Evolutionary conservation across 2,329 filamentous ascomycete genomes (phyloP), one percentile per base, ranked within the genome.

Genomic region (Nothophoma quercina): DNA sequence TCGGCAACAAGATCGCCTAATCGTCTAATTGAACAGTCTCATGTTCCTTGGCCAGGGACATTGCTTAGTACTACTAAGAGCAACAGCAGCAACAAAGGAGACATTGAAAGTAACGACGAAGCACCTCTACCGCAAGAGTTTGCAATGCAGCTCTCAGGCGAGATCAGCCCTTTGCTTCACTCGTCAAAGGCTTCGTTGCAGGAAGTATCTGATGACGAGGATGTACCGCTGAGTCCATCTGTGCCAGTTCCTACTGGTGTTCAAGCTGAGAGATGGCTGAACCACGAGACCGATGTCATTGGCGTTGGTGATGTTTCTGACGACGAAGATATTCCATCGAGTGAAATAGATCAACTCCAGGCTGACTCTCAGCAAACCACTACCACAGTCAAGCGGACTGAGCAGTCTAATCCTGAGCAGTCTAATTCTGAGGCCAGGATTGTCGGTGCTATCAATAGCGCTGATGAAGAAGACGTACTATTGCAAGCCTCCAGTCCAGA

Each of bases 161-260:
- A 52, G 5, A 46, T 70, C 26, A 71, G 62, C 35, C 67, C 68
- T n/a, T 56, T 69, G 35, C 35, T 66, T 21, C 35, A 51, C 15
- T 58, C 66, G 26, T 47, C 56, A 4, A 51, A 46, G 13, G 49
- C 53, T 9, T 52, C 58, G 4, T 23, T 56, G 13, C 45, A 41
- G 8, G 53, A 53, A 34, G 13, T 44, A 9, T 28, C 46, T 25
- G 51, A 54, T 18, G 42, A 53, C 16, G 45, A 55, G 16, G 23
- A 23, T 33, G 48, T 25, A 9, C 8, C 28, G 21, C 36, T 39
- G 29, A 40, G 21, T 21, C 21, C 15, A 12, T n/a, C 15, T n/a
- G 26, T 5, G 5, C 1, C 7, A 19, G 15, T 34, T 35, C 9
- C 5, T 55, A 58, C 21, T 5, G 12, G n/a, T 9, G 42, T 38